Evolutionary conservation across 805 yeast genomes (phyloP).

Genomic region (Saccharomycopsis sp.): DNA sequence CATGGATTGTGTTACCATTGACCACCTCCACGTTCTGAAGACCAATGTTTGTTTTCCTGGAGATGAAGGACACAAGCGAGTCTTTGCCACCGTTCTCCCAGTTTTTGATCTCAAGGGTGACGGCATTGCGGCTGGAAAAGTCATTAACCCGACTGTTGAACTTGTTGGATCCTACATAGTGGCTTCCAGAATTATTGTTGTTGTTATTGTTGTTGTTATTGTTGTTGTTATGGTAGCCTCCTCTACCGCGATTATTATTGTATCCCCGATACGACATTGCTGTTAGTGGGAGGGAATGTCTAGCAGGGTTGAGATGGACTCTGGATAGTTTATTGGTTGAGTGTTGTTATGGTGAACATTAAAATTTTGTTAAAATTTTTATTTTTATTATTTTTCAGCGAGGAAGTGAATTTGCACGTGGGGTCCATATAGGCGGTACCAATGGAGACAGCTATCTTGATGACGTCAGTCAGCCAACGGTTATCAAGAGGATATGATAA

Average conservation of each 20-base stretch:
- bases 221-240: slow-evolving; percentile 17
- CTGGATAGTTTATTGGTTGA: no score
- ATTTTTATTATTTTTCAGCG: no score
- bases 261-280: slow-evolving; percentile 29
- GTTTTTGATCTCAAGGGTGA: slow-evolving; percentile 58
- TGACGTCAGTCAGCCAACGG: no score
- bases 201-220: slow-evolving; percentile 16
- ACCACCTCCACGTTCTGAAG: slow-evolving; percentile 44
- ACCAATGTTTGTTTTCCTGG: slow-evolving; percentile 55
- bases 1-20: slow-evolving; percentile 53
- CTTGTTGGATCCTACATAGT: slow-evolving; percentile 7
- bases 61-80: slow-evolving; percentile 63
- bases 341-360: neutral
- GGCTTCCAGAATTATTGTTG: slow-evolving; percentile 9
- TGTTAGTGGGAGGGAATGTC: neutral
- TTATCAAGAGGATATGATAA: no score
- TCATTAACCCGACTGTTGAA: slow-evolving; percentile 23
- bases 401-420: no score
- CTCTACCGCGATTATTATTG: slow-evolving; percentile 25
- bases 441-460: no score
- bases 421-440: no score
- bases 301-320: neutral
- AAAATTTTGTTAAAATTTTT: no score
- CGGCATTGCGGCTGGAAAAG: slow-evolving; percentile 28
- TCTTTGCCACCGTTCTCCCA: slow-evolving; percentile 77